These are phyloP conservation scores for Plasmodium gallinaceum DNA, from an alignment of 169 alveolate genomes.

Conservation along the genomic window DNA sequence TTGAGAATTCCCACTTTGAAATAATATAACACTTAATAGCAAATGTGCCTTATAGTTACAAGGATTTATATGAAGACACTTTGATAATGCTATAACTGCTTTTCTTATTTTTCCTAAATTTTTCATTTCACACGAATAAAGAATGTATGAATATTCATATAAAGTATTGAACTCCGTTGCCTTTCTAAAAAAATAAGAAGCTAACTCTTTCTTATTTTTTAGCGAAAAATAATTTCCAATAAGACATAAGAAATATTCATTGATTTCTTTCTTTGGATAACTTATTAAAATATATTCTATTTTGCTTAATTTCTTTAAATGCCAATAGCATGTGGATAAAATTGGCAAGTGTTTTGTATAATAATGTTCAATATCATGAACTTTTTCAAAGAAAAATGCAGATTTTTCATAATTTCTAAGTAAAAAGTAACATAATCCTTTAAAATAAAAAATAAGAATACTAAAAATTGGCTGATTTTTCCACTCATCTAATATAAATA, in stretches of 20 bases:
- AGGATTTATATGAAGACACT: conserved; percentile 61
- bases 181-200: conserved; percentile 40
- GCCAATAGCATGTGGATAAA: conserved; percentile 71
- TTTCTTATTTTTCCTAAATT: conserved; percentile 31
- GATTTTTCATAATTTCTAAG: conserved; percentile 59
- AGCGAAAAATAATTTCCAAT: conserved; percentile 74
- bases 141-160: conserved; percentile 68
- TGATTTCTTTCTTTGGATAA: conserved; percentile 53
- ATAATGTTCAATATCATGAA: conserved; percentile 47
- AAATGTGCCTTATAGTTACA: conserved; percentile 64
- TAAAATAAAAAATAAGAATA: conserved; percentile 21
- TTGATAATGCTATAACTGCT: conserved; percentile 57
- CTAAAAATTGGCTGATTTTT: conserved; percentile 67
- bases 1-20: conserved; percentile 27
- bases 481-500: conserved; percentile 56
- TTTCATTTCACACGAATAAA: conserved; percentile 69
- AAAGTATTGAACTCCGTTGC: conserved; percentile 45
- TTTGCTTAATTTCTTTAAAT: conserved; percentile 21
- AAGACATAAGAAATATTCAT: conserved; percentile 61
- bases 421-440: conserved; percentile 62
- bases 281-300: conserved; percentile 52
- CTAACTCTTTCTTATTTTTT: conserved; percentile 54
- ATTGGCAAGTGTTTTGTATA: conserved; percentile 63
- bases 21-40: conserved; percentile 54
- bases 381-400: conserved; percentile 30